phyloP scores from a whole-genome alignment of 129 eudicot genomes.

The sunflower (Helianthus annuus) region DNA sequence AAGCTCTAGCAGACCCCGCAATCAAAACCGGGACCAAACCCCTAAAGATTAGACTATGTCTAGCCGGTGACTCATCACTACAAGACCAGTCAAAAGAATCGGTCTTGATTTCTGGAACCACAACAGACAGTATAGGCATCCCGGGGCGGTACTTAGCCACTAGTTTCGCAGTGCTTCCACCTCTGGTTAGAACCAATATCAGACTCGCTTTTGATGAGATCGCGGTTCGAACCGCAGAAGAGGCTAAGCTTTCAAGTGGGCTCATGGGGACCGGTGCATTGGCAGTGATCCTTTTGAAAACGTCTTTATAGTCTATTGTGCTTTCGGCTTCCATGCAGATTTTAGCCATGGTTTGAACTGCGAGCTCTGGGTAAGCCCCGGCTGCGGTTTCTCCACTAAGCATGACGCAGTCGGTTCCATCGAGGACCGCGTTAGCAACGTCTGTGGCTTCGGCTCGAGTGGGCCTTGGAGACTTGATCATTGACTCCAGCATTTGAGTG shows the following conservation, averaged over 20 bases:
- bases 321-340: constrained; percentile 73
- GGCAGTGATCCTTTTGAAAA: constrained; percentile 55
- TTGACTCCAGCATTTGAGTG: constrained; percentile 79
- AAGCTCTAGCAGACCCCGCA: constrained; percentile 70
- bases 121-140: constrained; percentile 63
- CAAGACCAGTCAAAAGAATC: constrained; percentile 75
- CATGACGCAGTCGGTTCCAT: constrained; percentile 77
- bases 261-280: constrained; percentile 78
- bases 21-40: constrained; percentile 61
- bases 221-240: constrained; percentile 69
- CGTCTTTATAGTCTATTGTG: constrained; percentile 57
- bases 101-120: constrained; percentile 62
- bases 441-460: constrained; percentile 78
- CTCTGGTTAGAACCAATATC: constrained; percentile 55
- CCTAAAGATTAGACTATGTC: constrained; percentile 62
- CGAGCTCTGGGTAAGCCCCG: constrained; percentile 75
- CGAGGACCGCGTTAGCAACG: constrained; percentile 71
- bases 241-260: constrained; percentile 69
- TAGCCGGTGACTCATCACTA: constrained; percentile 66
- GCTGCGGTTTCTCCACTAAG: constrained; percentile 83
- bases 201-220: constrained; percentile 45
- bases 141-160: constrained; percentile 67
- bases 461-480: constrained; percentile 76
- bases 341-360: constrained; percentile 73
- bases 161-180: constrained; percentile 66